phyloP scores from a whole-genome alignment of 495 filamentous ascomycete genomes.

The Parathielavia appendiculata region DNA sequence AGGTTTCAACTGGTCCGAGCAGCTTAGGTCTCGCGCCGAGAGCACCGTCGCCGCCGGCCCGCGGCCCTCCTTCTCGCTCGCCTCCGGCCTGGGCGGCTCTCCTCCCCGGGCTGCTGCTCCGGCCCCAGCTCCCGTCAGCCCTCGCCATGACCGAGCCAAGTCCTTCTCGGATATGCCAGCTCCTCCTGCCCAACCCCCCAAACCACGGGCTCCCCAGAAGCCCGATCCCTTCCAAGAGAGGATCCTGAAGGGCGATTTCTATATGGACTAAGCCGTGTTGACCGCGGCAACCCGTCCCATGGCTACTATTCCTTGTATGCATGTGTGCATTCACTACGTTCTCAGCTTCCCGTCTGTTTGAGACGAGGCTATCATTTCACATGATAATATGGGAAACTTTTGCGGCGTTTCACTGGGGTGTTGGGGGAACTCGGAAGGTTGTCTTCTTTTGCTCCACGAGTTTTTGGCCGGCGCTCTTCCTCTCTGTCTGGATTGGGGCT shows the following conservation, averaged over 20 bases:
- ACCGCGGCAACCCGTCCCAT: not conserved
- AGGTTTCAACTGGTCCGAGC: slow-evolving; percentile 91
- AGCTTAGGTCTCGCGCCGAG: slow-evolving; percentile 82
- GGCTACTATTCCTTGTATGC: not conserved
- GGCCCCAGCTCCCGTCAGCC: slow-evolving; percentile 25
- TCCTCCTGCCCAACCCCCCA: slow-evolving; percentile 48
- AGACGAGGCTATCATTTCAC: not conserved
- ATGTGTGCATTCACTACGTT: not conserved
- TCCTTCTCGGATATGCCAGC: slow-evolving; percentile 65
- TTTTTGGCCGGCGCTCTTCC: not conserved
- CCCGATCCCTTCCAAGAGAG: slow-evolving; percentile 93
- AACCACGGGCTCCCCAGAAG: slow-evolving; percentile 47
- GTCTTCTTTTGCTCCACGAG: not conserved
- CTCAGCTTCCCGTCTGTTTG: not conserved
- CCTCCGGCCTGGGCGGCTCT: slow-evolving; percentile 32
- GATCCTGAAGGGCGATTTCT: slow-evolving; percentile 94
- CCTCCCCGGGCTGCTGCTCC: slow-evolving; percentile 35
- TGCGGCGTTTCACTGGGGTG: not conserved
- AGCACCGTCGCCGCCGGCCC: slow-evolving; percentile 61
- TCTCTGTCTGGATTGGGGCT: slow-evolving; percentile 3
- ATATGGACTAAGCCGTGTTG: slow-evolving; percentile 72
- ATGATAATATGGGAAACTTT: not conserved
- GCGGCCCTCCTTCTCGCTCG: slow-evolving; percentile 43
- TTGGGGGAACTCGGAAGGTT: not conserved
- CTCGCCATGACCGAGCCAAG: slow-evolving; percentile 62